Base-by-base conservation (phyloP, 306 rosid species). In the Chamaecrista fasciculata region DNA sequence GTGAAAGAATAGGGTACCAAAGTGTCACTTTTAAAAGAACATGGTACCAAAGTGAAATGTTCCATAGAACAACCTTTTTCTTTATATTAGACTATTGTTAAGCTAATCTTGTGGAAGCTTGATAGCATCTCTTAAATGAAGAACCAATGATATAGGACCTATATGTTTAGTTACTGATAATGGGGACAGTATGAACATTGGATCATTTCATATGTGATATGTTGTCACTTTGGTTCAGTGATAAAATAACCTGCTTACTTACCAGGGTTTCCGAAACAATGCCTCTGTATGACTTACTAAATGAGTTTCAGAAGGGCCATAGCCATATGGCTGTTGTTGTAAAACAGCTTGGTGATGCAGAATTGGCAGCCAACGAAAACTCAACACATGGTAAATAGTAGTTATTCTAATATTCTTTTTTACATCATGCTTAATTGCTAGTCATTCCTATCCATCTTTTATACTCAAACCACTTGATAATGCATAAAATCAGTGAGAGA, bases 241-340 rank as follows among this genome's bases (percentile, higher is more conserved):
- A 59, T 37, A 21, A 18, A 67, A n/a, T n/a, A n/a, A n/a, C n/a
- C n/a, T n/a, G 55, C 24, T 33, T 67, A 49, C 66, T 50, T 62
- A 25, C 67, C 82, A 95, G 99, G 83, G 95, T 95, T 79, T 85
- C 82, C n/a, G 97, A 91, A 79, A 82, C 81, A 55, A 63, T 95
- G 84, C 97, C 99, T 10, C 83, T 95, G 66, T 95, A 95, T 82
- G 95, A 95, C 83, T 89, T 94, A 73, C 72, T 94, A 78, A 95
- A 95, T 62, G 97, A 95, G 87, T 95, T 95, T 64, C 99, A 95
- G 84, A 91, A 95, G 71, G 99, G 99, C 62, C 99, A 95, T 28
- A 95, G 99, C 76, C 99, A 95, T 84, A 91, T 95, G 99, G 99
- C 99, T 16, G 82, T 87, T 52, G 92, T 95, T 62, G 78, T 89